Conservation (phyloP, 495 filamentous ascomycete species). For the Aspergillus bridgeri region DNA sequence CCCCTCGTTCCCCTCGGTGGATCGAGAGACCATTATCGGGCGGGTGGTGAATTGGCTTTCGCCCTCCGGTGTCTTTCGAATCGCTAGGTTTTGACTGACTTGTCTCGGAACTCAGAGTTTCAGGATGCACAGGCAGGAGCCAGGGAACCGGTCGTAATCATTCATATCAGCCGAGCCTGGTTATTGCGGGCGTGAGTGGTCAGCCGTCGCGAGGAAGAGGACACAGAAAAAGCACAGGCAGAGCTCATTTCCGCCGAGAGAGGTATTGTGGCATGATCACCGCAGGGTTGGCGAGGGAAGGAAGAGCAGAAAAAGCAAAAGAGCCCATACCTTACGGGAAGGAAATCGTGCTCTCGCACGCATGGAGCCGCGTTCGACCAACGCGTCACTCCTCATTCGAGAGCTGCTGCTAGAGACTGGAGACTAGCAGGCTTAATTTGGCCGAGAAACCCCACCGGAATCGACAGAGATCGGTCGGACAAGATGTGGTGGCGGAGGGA, state of each 20-base stretch:
- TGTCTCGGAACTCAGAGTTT: slow-evolving; percentile 24
- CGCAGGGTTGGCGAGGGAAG: neutral
- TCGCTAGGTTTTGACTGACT: slow-evolving; percentile 1
- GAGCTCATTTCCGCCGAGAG: neutral
- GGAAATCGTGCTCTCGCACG: slow-evolving; percentile 29
- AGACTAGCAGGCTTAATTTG: neutral
- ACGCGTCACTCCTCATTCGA: slow-evolving; percentile 23
- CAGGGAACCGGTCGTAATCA: slow-evolving; percentile 28
- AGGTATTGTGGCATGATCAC: neutral
- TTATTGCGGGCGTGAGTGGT: slow-evolving; percentile 4
- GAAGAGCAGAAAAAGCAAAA: neutral
- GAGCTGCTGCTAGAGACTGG: slow-evolving; percentile 1
- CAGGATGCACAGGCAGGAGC: slow-evolving; percentile 37
- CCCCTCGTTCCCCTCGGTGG: slow-evolving; percentile 38
- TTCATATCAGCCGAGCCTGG: slow-evolving; percentile 39
- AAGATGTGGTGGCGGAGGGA: slow-evolving; percentile 9
- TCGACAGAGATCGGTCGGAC: neutral
- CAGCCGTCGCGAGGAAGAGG: slow-evolving; percentile 8
- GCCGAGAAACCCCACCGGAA: neutral
- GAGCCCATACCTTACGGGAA: slow-evolving; percentile 31
- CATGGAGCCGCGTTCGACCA: slow-evolving; percentile 23
- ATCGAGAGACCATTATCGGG: slow-evolving; percentile 40
- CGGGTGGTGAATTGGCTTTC: slow-evolving; percentile 1
- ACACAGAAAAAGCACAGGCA: neutral
- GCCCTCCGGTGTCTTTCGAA: slow-evolving; percentile 7